These are phyloP conservation scores for Polytrichum commune DNA, from an alignment of 225 moss, liverwort and hornwort species.

Conservation along the genomic window DNA sequence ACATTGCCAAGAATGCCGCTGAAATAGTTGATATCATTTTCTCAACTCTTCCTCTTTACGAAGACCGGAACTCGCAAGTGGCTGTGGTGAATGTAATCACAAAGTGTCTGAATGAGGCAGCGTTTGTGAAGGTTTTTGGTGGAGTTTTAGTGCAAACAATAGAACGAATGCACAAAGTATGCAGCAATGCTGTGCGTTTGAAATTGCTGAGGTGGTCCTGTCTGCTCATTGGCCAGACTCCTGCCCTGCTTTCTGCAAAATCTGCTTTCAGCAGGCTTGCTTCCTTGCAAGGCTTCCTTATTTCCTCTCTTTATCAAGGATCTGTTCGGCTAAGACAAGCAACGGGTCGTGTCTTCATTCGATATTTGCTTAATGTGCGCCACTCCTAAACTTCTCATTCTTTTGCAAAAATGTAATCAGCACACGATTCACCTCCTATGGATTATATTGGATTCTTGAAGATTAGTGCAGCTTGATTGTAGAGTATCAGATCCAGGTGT, in stretches of 20 bases:
- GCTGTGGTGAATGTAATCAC: conserved; percentile 75
- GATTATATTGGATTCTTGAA: too few relatives aligned
- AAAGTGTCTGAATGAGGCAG: conserved; percentile 60
- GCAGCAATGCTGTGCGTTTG: conserved; percentile 63
- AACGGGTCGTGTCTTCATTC: conserved; percentile 56
- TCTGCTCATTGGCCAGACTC: conserved; percentile 65
- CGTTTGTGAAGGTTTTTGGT: conserved; percentile 84
- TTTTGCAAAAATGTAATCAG: not conserved
- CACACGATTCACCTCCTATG: too few relatives aligned
- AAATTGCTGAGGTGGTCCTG: conserved; percentile 95
- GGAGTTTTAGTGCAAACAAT: conserved; percentile 73
- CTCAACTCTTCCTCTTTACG: conserved; percentile 44
- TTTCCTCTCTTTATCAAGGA: conserved; percentile 59
- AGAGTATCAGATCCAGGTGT: too few relatives aligned
- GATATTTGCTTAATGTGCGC: conserved; percentile 55
- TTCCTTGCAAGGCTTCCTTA: conserved; percentile 75
- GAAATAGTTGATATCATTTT: conserved; percentile 51
- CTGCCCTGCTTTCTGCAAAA: conserved; percentile 74
- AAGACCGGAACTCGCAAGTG: conserved; percentile 52
- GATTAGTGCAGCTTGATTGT: too few relatives aligned
- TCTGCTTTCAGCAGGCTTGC: conserved; percentile 73
- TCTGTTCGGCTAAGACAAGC: conserved; percentile 60
- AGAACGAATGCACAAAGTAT: conserved; percentile 55
- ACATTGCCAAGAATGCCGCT: conserved; percentile 22
- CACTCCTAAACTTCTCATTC: not conserved